Evolutionary conservation across 1,284 basidiomycete species (phyloP).

Genomic region (Sphaerobolus stellatus): DNA sequence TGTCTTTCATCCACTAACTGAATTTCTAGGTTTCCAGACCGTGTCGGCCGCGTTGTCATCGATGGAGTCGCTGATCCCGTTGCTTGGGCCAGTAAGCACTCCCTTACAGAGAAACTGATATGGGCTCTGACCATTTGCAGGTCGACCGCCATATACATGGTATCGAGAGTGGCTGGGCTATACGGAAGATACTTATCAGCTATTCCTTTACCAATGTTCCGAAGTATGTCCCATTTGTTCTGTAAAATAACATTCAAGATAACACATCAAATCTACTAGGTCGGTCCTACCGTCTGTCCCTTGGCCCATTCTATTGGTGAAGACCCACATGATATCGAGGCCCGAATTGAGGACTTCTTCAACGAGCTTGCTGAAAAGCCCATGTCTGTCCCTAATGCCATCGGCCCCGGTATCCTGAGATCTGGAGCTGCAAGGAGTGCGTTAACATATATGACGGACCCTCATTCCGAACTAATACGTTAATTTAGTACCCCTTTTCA

Average conservation of each 20-base stretch:
- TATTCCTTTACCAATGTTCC: slow-evolving; percentile 35
- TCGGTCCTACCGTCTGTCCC: slow-evolving; percentile 31
- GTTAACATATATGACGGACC: slow-evolving; percentile 1
- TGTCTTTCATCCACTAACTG: not conserved
- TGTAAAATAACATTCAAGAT: not conserved
- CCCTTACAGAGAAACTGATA: not conserved
- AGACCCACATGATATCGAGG: slow-evolving; percentile 25
- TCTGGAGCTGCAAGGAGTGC: slow-evolving; percentile 33
- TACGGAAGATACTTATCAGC: slow-evolving; percentile 32
- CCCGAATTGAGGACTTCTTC: slow-evolving; percentile 35
- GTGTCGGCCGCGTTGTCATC: slow-evolving; percentile 15
- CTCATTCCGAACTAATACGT: not conserved
- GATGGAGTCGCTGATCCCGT: slow-evolving; percentile 14
- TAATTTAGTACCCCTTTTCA: slow-evolving; percentile 21
- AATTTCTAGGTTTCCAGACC: slow-evolving; percentile 14
- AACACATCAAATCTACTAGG: slow-evolving; percentile 23
- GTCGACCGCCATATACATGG: slow-evolving; percentile 35
- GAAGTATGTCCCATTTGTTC: slow-evolving; percentile 21
- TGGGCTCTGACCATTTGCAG: slow-evolving; percentile 17
- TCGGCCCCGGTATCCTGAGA: slow-evolving; percentile 33
- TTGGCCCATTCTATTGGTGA: slow-evolving; percentile 27
- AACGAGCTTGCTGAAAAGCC: slow-evolving; percentile 33
- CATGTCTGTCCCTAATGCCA: slow-evolving; percentile 28
- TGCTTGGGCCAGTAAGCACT: slow-evolving; percentile 11
- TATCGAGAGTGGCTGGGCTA: slow-evolving; percentile 30